A percentile compares a stretch with the other conserved stretches of the same genome.
Evolutionary conservation across 2,329 filamentous ascomycete species (phyloP).

Genomic region (Aspergillus viridinutans): DNA sequence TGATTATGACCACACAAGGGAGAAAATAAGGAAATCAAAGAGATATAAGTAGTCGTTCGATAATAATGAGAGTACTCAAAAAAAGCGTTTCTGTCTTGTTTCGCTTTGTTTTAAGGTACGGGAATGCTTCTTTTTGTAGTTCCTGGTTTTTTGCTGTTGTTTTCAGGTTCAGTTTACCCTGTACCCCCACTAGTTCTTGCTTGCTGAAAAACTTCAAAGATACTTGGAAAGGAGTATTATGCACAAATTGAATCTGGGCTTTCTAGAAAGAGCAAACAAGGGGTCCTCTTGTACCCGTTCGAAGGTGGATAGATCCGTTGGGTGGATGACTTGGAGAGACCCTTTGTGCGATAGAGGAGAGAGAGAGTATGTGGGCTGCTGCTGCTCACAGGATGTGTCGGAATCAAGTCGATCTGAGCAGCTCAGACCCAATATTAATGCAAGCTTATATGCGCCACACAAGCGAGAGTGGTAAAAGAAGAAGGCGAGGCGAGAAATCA

Average conservation of each 20-base stretch:
- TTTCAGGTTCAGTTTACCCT: neutral
- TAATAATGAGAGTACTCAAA: neutral
- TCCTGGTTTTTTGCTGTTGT: neutral
- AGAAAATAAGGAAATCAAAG: neutral
- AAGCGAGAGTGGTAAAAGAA: conserved; percentile 5
- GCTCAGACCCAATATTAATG: conserved; percentile 5
- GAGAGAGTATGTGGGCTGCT: conserved; percentile 9
- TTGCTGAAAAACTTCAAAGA: neutral
- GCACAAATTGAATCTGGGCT: neutral
- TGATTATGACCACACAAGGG: conserved; percentile 7
- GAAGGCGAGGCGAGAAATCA: conserved; percentile 8
- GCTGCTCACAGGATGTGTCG: conserved; percentile 2
- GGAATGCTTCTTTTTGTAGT: neutral
- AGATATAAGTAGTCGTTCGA: neutral
- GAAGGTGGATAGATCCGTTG: neutral
- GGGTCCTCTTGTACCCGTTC: neutral
- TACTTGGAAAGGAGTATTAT: neutral
- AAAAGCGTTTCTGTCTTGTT: neutral
- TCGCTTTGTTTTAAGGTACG: neutral
- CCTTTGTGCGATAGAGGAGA: neutral
- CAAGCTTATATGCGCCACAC: conserved; percentile 3
- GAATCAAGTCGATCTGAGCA: conserved; percentile 9
- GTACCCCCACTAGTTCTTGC: neutral
- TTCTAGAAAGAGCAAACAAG: neutral
- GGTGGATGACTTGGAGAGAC: neutral